Percentiles rank a stretch among this genome's conserved stretches.
Evolutionary conservation across 495 filamentous ascomycete genomes (phyloP).

Genomic region (Tetracladium marchalianum): DNA sequence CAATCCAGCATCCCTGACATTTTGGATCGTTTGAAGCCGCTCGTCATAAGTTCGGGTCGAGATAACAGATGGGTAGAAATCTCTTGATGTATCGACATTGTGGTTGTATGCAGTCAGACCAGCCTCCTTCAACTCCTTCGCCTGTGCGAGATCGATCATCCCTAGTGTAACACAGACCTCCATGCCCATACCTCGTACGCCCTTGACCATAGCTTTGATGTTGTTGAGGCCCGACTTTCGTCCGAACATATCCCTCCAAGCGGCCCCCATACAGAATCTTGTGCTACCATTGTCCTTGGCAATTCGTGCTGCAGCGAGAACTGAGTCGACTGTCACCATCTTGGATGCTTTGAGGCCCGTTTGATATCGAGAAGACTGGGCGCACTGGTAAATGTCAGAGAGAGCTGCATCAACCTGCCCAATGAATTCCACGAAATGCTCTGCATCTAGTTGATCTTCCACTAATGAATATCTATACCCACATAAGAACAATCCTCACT

Average conservation of each 20-base stretch:
- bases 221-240: conserved; percentile 69
- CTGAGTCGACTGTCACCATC: conserved; percentile 64
- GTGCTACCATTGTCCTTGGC: conserved; percentile 73
- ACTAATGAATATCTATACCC: background rate
- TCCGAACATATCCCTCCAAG: conserved; percentile 85
- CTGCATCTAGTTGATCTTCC: no score
- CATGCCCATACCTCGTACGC: conserved; percentile 70
- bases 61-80: conserved; percentile 74
- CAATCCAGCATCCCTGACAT: conserved; percentile 74
- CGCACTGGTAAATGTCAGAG: conserved; percentile 34
- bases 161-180: conserved; percentile 81
- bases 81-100: conserved; percentile 79
- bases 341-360: conserved; percentile 73
- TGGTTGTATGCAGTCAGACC: conserved; percentile 85
- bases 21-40: conserved; percentile 58
- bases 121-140: conserved; percentile 67
- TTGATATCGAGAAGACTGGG: conserved; percentile 69
- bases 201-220: conserved; percentile 70
- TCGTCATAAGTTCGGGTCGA: conserved; percentile 78
- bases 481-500: conserved; percentile 76
- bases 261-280: conserved; percentile 86
- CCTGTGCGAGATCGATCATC: conserved; percentile 74
- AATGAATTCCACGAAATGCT: no score
- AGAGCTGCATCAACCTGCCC: no score
- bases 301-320: conserved; percentile 62